Conservation (phyloP, 345 rosid species). For the Microthlaspi erraticum region DNA sequence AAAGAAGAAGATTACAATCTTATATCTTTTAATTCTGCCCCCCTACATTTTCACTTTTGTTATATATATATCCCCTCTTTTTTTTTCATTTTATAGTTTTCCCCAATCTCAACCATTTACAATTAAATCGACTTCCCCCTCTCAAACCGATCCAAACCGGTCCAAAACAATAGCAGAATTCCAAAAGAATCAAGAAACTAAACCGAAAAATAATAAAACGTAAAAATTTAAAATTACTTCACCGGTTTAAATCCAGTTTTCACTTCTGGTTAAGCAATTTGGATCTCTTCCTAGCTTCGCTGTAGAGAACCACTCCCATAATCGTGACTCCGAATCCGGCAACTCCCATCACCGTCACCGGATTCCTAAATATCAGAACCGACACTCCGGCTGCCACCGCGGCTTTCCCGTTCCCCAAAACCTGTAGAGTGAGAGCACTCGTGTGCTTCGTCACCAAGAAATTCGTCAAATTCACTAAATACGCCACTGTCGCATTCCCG, state of each 20-base stretch:
- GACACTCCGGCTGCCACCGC: slow-evolving; percentile 96
- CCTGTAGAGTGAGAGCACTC: slow-evolving; percentile 95
- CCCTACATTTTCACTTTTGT: slow-evolving; percentile 40
- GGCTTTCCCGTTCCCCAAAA: slow-evolving; percentile 98
- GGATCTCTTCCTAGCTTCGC: slow-evolving; percentile 99
- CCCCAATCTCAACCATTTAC: slow-evolving; percentile 41
- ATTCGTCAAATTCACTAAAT: slow-evolving; percentile 91
- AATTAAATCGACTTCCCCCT: slow-evolving; percentile 33
- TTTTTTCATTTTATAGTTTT: slow-evolving; percentile 19
- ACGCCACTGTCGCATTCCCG: slow-evolving; percentile 96
- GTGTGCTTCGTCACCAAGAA: slow-evolving; percentile 98
- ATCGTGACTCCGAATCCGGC: slow-evolving; percentile 86
- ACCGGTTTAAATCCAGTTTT: slow-evolving; percentile 38
- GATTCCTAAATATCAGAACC: slow-evolving; percentile 88
- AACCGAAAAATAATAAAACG: slow-evolving; percentile 34
- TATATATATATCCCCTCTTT: slow-evolving; percentile 3
- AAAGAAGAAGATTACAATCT: slow-evolving; percentile 19
- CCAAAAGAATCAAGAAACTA: slow-evolving; percentile 48
- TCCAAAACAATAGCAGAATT: slow-evolving; percentile 41
- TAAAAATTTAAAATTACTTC: slow-evolving; percentile 40
- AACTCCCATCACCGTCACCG: slow-evolving; percentile 92
- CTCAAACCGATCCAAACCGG: slow-evolving; percentile 40
- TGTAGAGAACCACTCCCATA: slow-evolving; percentile 97
- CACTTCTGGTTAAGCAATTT: slow-evolving; percentile 58
- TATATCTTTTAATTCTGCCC: slow-evolving; percentile 33